phyloP scores from a whole-genome alignment of 805 yeast species.

The Clavispora fructus region DNA sequence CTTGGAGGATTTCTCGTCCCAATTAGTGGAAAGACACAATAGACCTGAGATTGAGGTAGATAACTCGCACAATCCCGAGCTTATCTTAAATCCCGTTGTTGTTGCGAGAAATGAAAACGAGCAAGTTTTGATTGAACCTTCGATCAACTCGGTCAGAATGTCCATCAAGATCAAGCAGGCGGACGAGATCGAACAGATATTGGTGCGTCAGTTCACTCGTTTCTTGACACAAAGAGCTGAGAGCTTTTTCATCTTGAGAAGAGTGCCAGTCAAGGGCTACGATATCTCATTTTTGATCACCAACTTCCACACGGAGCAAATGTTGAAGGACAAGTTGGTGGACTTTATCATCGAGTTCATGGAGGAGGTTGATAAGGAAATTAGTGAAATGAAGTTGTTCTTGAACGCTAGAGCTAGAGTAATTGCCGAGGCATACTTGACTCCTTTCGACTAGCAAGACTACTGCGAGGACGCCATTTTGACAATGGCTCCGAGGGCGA shows the following conservation, averaged over 20 bases:
- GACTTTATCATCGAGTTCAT: constrained; percentile 96
- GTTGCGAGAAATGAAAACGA: constrained; percentile 93
- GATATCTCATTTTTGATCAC: constrained; percentile 92
- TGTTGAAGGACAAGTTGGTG: constrained; percentile 91
- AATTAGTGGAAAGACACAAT: constrained; percentile 93
- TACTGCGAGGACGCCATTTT: neutral
- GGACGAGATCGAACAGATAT: constrained; percentile 91
- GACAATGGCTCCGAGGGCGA: neutral
- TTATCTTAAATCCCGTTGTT: constrained; percentile 80
- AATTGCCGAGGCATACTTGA: constrained; percentile 92
- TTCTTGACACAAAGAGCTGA: constrained; percentile 95
- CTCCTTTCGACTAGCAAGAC: constrained; percentile 64
- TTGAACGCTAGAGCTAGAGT: constrained; percentile 96
- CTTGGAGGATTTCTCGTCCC: constrained; percentile 90
- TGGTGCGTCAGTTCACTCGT: constrained; percentile 91
- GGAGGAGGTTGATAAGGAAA: constrained; percentile 99
- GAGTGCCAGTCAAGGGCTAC: constrained; percentile 85
- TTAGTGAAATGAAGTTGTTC: constrained; percentile 95
- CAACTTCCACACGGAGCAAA: constrained; percentile 89
- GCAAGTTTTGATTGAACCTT: constrained; percentile 85
- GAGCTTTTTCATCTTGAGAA: constrained; percentile 83
- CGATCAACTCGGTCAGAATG: constrained; percentile 87
- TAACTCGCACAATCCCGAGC: constrained; percentile 67
- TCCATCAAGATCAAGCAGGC: constrained; percentile 94
- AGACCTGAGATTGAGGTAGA: constrained; percentile 92